phyloP scores from a whole-genome alignment of 768 basidiomycete species.

The Saitozyma podzolica region DNA sequence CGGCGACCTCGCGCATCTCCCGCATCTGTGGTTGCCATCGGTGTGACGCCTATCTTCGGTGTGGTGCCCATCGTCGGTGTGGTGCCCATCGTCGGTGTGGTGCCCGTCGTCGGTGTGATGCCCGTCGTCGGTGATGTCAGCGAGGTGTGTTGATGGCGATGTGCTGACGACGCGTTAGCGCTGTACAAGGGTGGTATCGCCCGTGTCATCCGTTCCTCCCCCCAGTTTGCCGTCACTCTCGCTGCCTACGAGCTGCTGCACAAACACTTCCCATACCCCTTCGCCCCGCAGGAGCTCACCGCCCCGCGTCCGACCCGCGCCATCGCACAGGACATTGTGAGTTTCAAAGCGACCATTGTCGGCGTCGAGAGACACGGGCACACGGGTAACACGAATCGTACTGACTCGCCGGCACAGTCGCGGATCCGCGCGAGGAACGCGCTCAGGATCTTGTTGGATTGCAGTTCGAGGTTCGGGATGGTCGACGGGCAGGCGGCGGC shows the following conservation, averaged over 20 bases:
- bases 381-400: neutral
- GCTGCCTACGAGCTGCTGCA: conserved; percentile 42
- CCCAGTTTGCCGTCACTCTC: conserved; percentile 74
- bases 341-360: no score
- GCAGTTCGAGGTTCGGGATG: conserved; percentile 47
- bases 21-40: conserved; percentile 54
- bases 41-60: no score
- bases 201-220: conserved; percentile 45
- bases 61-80: no score
- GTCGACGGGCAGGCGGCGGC: conserved; percentile 29
- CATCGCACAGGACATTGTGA: conserved; percentile 71
- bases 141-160: conserved; percentile 57
- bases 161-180: conserved; percentile 83
- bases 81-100: conserved; percentile 68
- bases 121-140: no score
- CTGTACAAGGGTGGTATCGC: conserved; percentile 55
- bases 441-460: conserved; percentile 61
- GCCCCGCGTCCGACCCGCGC: conserved; percentile 65
- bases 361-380: no score
- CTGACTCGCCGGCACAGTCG: conserved; percentile 49
- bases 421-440: conserved; percentile 91
- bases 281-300: conserved; percentile 54
- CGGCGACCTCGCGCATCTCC: conserved; percentile 54
- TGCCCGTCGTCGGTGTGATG: no score
- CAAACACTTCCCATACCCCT: conserved; percentile 64